phyloP scores from a whole-genome alignment of 768 basidiomycete genomes.

The Collybiopsis luxurians region DNA sequence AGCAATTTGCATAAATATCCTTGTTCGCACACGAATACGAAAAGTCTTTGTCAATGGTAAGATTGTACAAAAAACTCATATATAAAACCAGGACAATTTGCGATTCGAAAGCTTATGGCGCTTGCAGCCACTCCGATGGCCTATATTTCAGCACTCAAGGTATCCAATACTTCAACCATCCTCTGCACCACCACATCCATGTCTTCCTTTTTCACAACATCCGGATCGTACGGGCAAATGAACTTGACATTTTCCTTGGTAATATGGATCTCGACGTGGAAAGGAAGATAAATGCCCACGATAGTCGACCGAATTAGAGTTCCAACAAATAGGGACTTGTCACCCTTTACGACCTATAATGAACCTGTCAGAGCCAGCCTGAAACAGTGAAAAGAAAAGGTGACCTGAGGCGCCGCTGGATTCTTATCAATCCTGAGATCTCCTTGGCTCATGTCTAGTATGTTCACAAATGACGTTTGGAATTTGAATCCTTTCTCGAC shows the following conservation, averaged over 20 bases:
- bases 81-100: too few species aligned
- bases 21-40: too few species aligned
- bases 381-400: background rate
- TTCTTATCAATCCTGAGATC: background rate
- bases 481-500: background rate
- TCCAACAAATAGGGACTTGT: background rate
- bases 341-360: background rate
- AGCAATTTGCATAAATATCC: too few species aligned
- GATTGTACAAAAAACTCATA: too few species aligned
- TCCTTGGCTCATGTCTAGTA: background rate
- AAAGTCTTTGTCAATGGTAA: too few species aligned
- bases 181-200: slow-evolving; percentile 2
- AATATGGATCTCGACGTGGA: background rate
- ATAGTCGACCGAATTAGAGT: background rate
- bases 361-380: background rate
- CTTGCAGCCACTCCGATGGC: too few species aligned
- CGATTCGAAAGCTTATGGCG: too few species aligned
- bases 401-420: background rate
- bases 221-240: slow-evolving; percentile 3
- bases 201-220: background rate
- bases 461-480: background rate
- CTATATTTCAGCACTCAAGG: background rate
- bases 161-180: slow-evolving; percentile 1
- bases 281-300: slow-evolving; percentile 1
- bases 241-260: background rate